Evolutionary conservation across 768 basidiomycete genomes (phyloP), one percentile per base, ranked within the genome.

Genomic region (Tricholoma flavovirens): DNA sequence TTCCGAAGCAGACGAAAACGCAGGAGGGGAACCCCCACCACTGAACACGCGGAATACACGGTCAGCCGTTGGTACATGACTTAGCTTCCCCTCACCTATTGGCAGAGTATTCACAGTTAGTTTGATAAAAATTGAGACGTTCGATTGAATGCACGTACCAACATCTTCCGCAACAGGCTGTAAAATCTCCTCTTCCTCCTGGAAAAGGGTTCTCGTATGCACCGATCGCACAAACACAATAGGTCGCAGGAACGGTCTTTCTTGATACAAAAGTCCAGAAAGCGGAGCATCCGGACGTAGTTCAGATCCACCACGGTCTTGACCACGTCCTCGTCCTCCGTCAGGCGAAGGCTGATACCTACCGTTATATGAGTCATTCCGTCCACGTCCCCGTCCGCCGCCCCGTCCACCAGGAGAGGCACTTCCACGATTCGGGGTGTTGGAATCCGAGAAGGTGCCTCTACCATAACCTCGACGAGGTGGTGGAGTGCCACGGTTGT

Each of bases 1-100:
- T 22, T 67, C 72, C 0, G 69, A 67, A 26, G 64, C 59, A 2
- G 68, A 68, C 14, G 66, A 56, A 42, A 66, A 56, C 21, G 61
- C 51, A 45, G 55, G 55, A 19, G 60, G 63, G 29, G 64, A 54
- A 61, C 61, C 55, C 3, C 61, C 60, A 8, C 69, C 75, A 57
- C 78, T 80, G 71, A 91, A 90, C 1, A 91, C 75, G 2, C 76
- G 81, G 26, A 78, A 71, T 22, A 92, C 81, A 9, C 73, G 77
- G n/a, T 86, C 80, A 0, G 88, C 87, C 4, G 88, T 91, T 5
- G 90, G 88, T 4, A 81, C 74, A 68, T 83, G 79, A 46, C 77
- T 81, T 42, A 76, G 61, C 51, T 82, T 77, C 26, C 75, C 71
- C 38, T 80, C 79, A 19, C 72, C 83, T 80, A 64, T 11, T 50